Base-by-base conservation (phyloP, 2,329 filamentous ascomycete species). In the Penicillium olsonii region DNA sequence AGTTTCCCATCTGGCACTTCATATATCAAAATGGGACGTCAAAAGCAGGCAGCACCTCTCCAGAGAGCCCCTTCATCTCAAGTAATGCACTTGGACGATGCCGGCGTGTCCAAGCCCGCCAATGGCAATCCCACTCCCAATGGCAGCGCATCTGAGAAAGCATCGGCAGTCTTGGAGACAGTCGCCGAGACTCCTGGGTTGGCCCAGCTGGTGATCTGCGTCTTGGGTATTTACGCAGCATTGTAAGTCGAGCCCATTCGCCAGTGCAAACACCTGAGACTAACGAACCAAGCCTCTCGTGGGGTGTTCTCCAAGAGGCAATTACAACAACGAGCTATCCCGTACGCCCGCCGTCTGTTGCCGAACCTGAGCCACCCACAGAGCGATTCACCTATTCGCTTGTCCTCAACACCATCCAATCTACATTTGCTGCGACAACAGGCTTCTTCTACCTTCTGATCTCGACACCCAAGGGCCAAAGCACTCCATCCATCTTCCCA, bases 341-440 rank as follows among this genome's bases (percentile, higher is more conserved):
- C 50, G 75, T 85, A 11, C 66, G 70, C 4, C 71, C 79, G 18
- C 68, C 76, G 24, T 83, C 82, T 19, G 71, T 57, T 44, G 59
- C 54, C 37, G 66, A 72, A 20, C 67, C 67, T 37, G 63, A 69
- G 45, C 67, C 67, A 9, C 62, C 69, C 29, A 69, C 67, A 37
- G 86, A 95, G 69, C 84, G 89, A 62, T 99, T 96, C 82, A 90
- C 87, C 58, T 96, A 91, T 72, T 88, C 94, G 48, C 86, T 99
- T 65, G 92, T 97, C 70, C 85, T 99, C 63, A 96, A 97, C 75
- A 97, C 94, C 5, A 85, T 97, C 53, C 94, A 99, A 74, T 96
- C 92, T 29, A 76, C 87, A 62, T 92, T 96, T 70, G 92, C 92
- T 14, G 90, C 90, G 31, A 75, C 87, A 7, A 88, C 88, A 7